phyloP scores from a whole-genome alignment of 805 yeast species.

The Spencermartinsiella europaea region DNA sequence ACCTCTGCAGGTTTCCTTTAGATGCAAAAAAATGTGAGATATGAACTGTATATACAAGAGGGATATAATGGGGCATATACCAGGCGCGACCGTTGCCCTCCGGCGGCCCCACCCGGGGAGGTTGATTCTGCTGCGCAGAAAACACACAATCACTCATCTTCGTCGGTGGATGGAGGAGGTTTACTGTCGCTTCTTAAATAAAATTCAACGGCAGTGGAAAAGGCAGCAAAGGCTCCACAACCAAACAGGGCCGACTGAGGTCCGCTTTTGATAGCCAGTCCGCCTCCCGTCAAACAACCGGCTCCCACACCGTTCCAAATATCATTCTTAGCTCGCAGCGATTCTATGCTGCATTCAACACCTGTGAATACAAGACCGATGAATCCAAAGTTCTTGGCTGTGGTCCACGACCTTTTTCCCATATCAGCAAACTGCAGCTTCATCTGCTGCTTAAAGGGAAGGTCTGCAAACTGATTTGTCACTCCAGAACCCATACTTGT shows the following conservation, averaged over 20 bases:
- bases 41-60: slow-evolving; percentile 5
- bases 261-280: slow-evolving; percentile 85
- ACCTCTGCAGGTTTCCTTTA: no score
- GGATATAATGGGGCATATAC: not conserved
- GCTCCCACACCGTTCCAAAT: slow-evolving; percentile 87
- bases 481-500: slow-evolving; percentile 58
- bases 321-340: slow-evolving; percentile 84
- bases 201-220: slow-evolving; percentile 64
- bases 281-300: slow-evolving; percentile 97
- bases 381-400: slow-evolving; percentile 91
- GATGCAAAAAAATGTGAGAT: no score
- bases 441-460: slow-evolving; percentile 91
- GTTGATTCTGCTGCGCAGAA: not conserved
- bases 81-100: no score
- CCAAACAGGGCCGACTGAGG: slow-evolving; percentile 90
- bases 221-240: slow-evolving; percentile 97
- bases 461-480: slow-evolving; percentile 59
- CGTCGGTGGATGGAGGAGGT: slow-evolving; percentile 82
- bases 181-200: slow-evolving; percentile 81
- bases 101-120: no score
- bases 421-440: slow-evolving; percentile 85
- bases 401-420: slow-evolving; percentile 80
- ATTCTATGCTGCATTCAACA: slow-evolving; percentile 85
- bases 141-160: slow-evolving; percentile 57
- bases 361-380: slow-evolving; percentile 90